Percentiles rank a stretch among this genome's conserved stretches.
These are phyloP conservation scores for Paramecium octaurelia DNA, from an alignment of 73 alveolate species.

Conservation along the genomic window DNA sequence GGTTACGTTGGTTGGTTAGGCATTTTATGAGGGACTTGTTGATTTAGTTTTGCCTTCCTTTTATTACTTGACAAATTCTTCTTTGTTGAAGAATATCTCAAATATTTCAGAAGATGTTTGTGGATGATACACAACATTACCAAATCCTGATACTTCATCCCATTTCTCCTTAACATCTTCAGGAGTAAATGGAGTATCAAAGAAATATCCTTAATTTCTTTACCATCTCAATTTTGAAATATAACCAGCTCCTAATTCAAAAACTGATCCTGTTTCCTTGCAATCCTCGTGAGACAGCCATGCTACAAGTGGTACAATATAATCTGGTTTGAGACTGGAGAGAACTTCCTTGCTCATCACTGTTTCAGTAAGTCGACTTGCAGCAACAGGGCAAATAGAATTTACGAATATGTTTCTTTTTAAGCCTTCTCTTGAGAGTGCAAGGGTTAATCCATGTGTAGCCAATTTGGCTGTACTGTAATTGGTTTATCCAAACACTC, in stretches of 20 bases:
- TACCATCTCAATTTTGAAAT: neutral
- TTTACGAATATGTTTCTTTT: constrained; percentile 84
- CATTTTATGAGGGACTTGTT: neutral
- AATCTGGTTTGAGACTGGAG: constrained; percentile 65
- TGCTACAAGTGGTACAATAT: constrained; percentile 81
- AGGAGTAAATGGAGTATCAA: constrained; percentile 73
- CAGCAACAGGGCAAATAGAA: constrained; percentile 95
- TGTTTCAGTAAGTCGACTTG: constrained; percentile 89
- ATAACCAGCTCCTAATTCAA: constrained; percentile 51
- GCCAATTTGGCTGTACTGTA: constrained; percentile 90
- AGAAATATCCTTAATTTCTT: constrained; percentile 41
- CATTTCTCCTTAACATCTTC: constrained; percentile 72
- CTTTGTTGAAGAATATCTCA: constrained; percentile 46
- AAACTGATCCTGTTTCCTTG: neutral
- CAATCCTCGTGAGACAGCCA: neutral
- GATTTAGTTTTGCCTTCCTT: neutral
- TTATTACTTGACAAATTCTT: neutral
- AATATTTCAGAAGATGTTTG: constrained; percentile 49
- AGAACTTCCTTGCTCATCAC: constrained; percentile 65
- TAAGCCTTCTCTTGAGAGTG: constrained; percentile 92
- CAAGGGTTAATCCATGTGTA: constrained; percentile 86
- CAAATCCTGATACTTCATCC: constrained; percentile 44
- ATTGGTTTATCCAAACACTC: constrained; percentile 92
- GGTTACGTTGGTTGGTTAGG: neutral
- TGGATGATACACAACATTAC: constrained; percentile 41